phyloP scores from a whole-genome alignment of 495 filamentous ascomycete genomes.

The Bacidia gigantensis region DNA sequence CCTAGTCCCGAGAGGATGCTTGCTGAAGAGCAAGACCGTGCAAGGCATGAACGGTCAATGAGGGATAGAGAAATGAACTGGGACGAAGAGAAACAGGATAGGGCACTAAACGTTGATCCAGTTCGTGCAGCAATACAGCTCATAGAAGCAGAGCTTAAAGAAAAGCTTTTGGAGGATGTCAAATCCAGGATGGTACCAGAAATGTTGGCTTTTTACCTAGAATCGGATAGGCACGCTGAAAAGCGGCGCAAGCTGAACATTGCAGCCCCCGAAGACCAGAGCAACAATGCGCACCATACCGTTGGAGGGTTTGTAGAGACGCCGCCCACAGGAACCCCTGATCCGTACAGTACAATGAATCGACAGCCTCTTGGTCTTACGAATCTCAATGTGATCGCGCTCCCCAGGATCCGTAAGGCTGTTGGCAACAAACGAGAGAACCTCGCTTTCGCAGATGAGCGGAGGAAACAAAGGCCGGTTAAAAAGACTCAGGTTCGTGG shows the following conservation, averaged over 20 bases:
- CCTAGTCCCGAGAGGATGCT: constrained; percentile 40
- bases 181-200: constrained; percentile 71
- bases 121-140: constrained; percentile 66
- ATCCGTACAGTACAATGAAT: constrained; percentile 37
- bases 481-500: constrained; percentile 40
- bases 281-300: constrained; percentile 31
- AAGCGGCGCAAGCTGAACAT: constrained; percentile 71
- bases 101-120: constrained; percentile 74
- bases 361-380: constrained; percentile 25
- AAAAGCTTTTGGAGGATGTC: constrained; percentile 74
- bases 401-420: constrained; percentile 61
- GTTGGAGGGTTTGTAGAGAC: constrained; percentile 40
- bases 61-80: constrained; percentile 63
- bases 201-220: constrained; percentile 69
- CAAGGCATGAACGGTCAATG: constrained; percentile 39
- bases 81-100: constrained; percentile 73
- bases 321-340: constrained; percentile 47
- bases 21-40: constrained; percentile 41
- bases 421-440: constrained; percentile 45
- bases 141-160: constrained; percentile 64
- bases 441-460: constrained; percentile 61
- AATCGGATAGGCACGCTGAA: constrained; percentile 59
- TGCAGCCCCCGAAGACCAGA: constrained; percentile 47
- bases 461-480: constrained; percentile 44
- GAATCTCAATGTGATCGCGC: constrained; percentile 44